Evolutionary conservation across 2,329 filamentous ascomycete genomes (phyloP).

Genomic region (Phialophora expanda): DNA sequence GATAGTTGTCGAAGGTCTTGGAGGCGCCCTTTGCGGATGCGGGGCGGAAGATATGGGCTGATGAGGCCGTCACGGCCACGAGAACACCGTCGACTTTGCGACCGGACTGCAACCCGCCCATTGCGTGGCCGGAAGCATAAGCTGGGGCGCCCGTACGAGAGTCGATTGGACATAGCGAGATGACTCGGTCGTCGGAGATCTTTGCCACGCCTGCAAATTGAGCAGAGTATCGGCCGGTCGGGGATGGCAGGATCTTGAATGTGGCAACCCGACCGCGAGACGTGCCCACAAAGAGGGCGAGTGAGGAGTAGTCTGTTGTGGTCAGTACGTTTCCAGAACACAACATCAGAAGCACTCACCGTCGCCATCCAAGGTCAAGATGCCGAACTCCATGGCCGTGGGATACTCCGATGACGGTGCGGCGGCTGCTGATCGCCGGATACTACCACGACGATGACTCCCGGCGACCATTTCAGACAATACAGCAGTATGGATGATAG

Average conservation of each 20-base stretch:
- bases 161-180: conserved; percentile 80
- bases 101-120: conserved; percentile 78
- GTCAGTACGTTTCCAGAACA: conserved; percentile 37
- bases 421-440: conserved; percentile 52
- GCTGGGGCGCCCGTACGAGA: conserved; percentile 77
- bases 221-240: conserved; percentile 71
- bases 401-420: conserved; percentile 70
- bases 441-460: conserved; percentile 75
- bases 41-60: conserved; percentile 86
- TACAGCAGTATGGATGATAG: conserved; percentile 77
- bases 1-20: conserved; percentile 80
- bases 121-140: conserved; percentile 72
- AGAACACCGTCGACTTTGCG: conserved; percentile 78
- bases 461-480: conserved; percentile 78
- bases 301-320: conserved; percentile 78
- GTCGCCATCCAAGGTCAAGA: conserved; percentile 92
- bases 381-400: conserved; percentile 84
- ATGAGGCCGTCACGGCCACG: conserved; percentile 73
- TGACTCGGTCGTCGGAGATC: conserved; percentile 69
- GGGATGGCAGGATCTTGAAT: conserved; percentile 82
- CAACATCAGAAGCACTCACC: conserved; percentile 48
- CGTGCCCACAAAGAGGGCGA: conserved; percentile 89
- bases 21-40: conserved; percentile 86
- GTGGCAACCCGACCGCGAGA: conserved; percentile 82
- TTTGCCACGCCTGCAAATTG: conserved; percentile 71